Evolutionary conservation across 192 early-diverging fungal genomes (phyloP).

Genomic region (Backusella morwellensis): DNA sequence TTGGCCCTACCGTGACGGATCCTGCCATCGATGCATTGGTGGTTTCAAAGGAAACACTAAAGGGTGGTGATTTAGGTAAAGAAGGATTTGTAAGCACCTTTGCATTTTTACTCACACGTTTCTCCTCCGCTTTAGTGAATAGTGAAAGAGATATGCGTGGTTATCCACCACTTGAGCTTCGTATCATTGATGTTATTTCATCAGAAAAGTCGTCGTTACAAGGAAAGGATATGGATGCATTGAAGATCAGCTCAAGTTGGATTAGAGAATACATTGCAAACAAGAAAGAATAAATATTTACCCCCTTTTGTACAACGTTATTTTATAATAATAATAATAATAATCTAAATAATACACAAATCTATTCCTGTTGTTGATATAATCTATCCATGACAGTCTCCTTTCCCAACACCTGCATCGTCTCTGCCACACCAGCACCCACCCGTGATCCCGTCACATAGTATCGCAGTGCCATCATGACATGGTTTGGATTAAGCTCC

Average conservation of each 20-base stretch:
- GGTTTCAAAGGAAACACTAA: conserved; percentile 77
- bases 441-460: conserved; percentile 62
- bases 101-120: neutral
- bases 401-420: conserved; percentile 47
- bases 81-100: neutral
- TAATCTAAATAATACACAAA: neutral
- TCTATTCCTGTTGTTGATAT: neutral
- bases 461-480: conserved; percentile 66
- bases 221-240: conserved; percentile 40
- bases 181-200: conserved; percentile 71
- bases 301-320: neutral
- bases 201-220: conserved; percentile 35
- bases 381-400: conserved; percentile 32
- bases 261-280: conserved; percentile 62
- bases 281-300: neutral
- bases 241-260: conserved; percentile 80
- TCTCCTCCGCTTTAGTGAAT: conserved; percentile 62
- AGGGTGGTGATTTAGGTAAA: conserved; percentile 68
- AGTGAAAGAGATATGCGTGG: conserved; percentile 56
- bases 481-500: conserved; percentile 43
- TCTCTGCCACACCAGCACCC: conserved; percentile 56
- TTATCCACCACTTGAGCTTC: conserved; percentile 56
- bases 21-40: conserved; percentile 75
- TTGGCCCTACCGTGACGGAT: conserved; percentile 82
- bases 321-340: neutral